phyloP scores from a whole-genome alignment of 192 early-diverging fungal genomes.

The Backusella morwellensis region DNA sequence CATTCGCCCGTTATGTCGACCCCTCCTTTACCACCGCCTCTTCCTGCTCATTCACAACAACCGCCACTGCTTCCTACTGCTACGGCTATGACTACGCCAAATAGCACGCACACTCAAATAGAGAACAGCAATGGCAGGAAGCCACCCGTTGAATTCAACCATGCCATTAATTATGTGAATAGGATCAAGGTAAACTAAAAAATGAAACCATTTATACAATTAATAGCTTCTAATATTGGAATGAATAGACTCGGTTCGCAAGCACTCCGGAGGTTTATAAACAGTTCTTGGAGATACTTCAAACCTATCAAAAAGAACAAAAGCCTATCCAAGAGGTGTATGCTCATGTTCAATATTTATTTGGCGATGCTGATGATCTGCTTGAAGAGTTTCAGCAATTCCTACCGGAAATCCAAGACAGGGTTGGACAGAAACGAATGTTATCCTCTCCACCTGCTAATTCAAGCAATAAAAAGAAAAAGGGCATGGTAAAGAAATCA shows the following conservation, averaged over 20 bases:
- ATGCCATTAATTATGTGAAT: slow-evolving; percentile 99
- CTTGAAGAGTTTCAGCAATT: slow-evolving; percentile 98
- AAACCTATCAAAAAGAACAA: slow-evolving; percentile 95
- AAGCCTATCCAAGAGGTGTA: slow-evolving; percentile 97
- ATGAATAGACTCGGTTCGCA: slow-evolving; percentile 78
- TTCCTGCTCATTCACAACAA: background rate
- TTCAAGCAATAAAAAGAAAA: background rate
- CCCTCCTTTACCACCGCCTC: slow-evolving; percentile 56
- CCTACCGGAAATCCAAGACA: slow-evolving; percentile 66
- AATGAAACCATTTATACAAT: no score
- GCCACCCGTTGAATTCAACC: slow-evolving; percentile 91
- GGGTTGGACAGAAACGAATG: background rate
- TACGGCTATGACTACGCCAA: background rate
- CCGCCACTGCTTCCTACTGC: background rate
- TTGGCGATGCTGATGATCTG: slow-evolving; percentile 85
- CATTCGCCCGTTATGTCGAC: slow-evolving; percentile 41
- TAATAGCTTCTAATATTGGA: background rate
- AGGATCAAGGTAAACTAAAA: slow-evolving; percentile 77
- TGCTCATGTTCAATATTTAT: slow-evolving; percentile 86
- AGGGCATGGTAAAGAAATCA: background rate
- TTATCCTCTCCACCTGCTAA: background rate
- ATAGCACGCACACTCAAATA: background rate
- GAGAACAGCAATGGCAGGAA: background rate
- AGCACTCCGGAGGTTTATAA: slow-evolving; percentile 93
- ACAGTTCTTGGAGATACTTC: slow-evolving; percentile 95